Conservation (phyloP, 352 stramenopile species). For the Salisapilia sapeloensis region DNA sequence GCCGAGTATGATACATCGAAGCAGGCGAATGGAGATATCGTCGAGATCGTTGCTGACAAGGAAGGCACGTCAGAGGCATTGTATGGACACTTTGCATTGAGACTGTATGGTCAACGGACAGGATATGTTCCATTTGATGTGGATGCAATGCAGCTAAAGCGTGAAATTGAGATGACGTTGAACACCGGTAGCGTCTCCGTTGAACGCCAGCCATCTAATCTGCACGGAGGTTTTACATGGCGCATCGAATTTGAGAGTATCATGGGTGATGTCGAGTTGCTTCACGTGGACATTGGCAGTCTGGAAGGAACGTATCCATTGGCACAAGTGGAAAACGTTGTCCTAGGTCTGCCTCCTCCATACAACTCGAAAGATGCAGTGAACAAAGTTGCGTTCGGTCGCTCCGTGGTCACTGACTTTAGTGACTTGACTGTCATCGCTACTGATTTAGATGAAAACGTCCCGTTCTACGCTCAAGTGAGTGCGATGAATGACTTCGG, state of each 20-base stretch:
- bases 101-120: slow-evolving; percentile 79
- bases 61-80: slow-evolving; percentile 36
- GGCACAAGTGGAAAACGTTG: slow-evolving; percentile 56
- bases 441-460: slow-evolving; percentile 81
- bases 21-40: slow-evolving; percentile 20
- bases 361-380: slow-evolving; percentile 82
- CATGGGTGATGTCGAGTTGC: slow-evolving; percentile 60
- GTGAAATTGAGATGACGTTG: slow-evolving; percentile 77
- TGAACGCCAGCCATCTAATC: slow-evolving; percentile 64
- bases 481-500: slow-evolving; percentile 84
- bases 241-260: slow-evolving; percentile 86
- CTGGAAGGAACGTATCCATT: slow-evolving; percentile 81
- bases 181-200: slow-evolving; percentile 84
- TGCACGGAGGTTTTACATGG: slow-evolving; percentile 88
- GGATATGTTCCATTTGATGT: slow-evolving; percentile 84
- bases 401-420: slow-evolving; percentile 76
- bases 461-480: slow-evolving; percentile 91
- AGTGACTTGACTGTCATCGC: slow-evolving; percentile 70
- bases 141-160: slow-evolving; percentile 75
- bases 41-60: slow-evolving; percentile 16
- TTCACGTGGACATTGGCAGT: slow-evolving; percentile 66
- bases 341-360: slow-evolving; percentile 65
- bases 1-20: slow-evolving; percentile 15
- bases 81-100: slow-evolving; percentile 74
- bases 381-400: slow-evolving; percentile 29